A percentile compares a stretch with the other conserved stretches of the same genome.
Evolutionary conservation across 441 rosid species (phyloP).

Genomic region (Pelargonium australe): DNA sequence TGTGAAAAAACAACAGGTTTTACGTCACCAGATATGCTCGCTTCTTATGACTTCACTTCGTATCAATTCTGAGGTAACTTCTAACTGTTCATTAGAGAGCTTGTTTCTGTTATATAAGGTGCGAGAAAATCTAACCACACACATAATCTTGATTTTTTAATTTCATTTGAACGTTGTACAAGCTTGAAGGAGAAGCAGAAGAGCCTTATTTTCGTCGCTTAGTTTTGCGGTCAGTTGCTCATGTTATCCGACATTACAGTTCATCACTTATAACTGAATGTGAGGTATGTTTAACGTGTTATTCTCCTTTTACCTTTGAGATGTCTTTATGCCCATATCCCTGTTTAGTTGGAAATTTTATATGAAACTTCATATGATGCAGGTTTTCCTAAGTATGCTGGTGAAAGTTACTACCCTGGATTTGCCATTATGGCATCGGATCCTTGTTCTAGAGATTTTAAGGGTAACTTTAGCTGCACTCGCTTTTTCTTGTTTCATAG

Average conservation of each 20-base stretch:
- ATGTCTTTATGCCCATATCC: conserved; percentile 2
- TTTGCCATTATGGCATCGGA: conserved; percentile 98
- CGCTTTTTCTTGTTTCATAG: conserved; percentile 18
- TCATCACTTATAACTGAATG: conserved; percentile 89
- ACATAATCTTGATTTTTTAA: neutral
- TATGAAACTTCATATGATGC: conserved; percentile 22
- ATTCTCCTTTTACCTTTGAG: conserved; percentile 8
- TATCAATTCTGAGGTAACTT: conserved; percentile 79
- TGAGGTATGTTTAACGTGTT: conserved; percentile 51
- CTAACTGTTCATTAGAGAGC: conserved; percentile 3
- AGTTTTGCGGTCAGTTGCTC: conserved; percentile 97
- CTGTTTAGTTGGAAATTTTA: neutral
- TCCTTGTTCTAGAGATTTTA: conserved; percentile 97
- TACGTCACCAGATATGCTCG: conserved; percentile 93
- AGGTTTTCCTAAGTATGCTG: conserved; percentile 98
- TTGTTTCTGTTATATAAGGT: neutral
- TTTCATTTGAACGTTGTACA: conserved; percentile 26
- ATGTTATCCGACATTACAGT: conserved; percentile 85
- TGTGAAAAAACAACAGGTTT: conserved; percentile 52
- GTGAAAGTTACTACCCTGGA: conserved; percentile 88
- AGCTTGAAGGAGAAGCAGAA: conserved; percentile 95
- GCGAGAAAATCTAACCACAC: neutral
- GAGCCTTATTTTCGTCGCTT: conserved; percentile 95
- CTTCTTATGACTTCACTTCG: conserved; percentile 97
- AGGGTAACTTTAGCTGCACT: conserved; percentile 53